phyloP scores from a whole-genome alignment of 2,329 filamentous ascomycete genomes.

The Pestalotiopsis sp. region DNA sequence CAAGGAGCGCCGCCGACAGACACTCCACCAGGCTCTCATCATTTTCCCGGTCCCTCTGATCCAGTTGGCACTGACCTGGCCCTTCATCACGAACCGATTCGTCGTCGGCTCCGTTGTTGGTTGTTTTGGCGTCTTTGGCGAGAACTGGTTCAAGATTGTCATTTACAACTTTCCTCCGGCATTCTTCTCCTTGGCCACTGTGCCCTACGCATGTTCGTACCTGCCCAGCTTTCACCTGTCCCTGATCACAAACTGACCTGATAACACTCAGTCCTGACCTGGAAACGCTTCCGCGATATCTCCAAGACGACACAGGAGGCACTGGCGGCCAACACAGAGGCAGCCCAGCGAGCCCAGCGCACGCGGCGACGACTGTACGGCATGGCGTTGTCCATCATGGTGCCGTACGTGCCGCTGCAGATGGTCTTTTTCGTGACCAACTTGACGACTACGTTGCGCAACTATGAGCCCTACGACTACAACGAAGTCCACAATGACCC shows the following conservation, averaged over 20 bases:
- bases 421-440: constrained; percentile 44
- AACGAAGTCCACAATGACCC: constrained; percentile 40
- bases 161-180: constrained; percentile 52
- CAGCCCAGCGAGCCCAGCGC: constrained; percentile 46
- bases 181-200: constrained; percentile 44
- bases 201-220: constrained; percentile 52
- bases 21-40: constrained; percentile 52
- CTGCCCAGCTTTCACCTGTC: not conserved
- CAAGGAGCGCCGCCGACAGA: constrained; percentile 44
- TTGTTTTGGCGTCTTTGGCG: constrained; percentile 46
- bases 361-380: constrained; percentile 57
- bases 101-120: constrained; percentile 52
- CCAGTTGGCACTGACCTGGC: constrained; percentile 51
- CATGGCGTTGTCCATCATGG: constrained; percentile 55
- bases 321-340: constrained; percentile 42
- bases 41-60: constrained; percentile 57
- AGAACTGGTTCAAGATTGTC: constrained; percentile 50
- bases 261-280: constrained; percentile 40
- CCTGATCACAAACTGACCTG: not conserved
- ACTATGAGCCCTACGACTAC: constrained; percentile 42
- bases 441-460: constrained; percentile 30
- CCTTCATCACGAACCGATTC: constrained; percentile 51
- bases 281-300: constrained; percentile 49
- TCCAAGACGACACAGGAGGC: constrained; percentile 42
- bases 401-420: constrained; percentile 54